Conservation (phyloP, 2,329 filamentous ascomycete species). For the Elsinoe batatas region DNA sequence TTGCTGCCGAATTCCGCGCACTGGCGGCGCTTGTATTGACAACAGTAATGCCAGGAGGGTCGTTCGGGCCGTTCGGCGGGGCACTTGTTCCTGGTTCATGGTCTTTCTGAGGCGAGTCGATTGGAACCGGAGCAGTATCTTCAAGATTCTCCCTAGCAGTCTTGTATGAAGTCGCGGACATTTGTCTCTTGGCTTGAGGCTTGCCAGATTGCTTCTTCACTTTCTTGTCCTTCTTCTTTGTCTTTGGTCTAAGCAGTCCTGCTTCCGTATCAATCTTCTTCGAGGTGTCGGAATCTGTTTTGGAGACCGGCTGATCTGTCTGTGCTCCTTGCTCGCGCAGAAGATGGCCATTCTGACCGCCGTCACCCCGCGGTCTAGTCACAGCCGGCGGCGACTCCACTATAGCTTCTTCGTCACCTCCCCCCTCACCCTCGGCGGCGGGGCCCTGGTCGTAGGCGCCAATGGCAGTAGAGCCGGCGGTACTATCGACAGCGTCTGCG, state of each 20-base stretch:
- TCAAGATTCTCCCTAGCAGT: constrained; percentile 11
- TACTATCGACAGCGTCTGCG: constrained; percentile 19
- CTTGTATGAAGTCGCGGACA: constrained; percentile 12
- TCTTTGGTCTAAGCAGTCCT: constrained; percentile 1
- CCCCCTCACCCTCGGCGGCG: constrained; percentile 10
- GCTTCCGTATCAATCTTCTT: constrained; percentile 3
- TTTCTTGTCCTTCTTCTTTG: constrained; percentile 18
- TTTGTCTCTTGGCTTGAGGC: constrained; percentile 1
- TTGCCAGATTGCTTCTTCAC: not conserved
- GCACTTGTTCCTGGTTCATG: not conserved
- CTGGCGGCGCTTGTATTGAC: not conserved
- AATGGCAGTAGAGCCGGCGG: not conserved
- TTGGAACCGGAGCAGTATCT: not conserved
- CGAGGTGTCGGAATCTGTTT: not conserved
- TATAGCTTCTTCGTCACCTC: constrained; percentile 20
- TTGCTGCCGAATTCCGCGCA: constrained; percentile 1
- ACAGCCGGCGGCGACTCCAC: constrained; percentile 24
- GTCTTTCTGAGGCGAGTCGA: constrained; percentile 1
- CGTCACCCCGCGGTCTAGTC: constrained; percentile 22
- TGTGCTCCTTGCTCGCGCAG: not conserved
- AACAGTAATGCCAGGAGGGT: not conserved
- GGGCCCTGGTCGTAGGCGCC: constrained; percentile 5
- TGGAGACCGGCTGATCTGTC: not conserved
- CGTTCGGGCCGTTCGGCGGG: not conserved
- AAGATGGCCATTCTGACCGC: not conserved